Conservation (phyloP, 1,139 yeast species). For the Nadsonia starkeyi-henricii region DNA sequence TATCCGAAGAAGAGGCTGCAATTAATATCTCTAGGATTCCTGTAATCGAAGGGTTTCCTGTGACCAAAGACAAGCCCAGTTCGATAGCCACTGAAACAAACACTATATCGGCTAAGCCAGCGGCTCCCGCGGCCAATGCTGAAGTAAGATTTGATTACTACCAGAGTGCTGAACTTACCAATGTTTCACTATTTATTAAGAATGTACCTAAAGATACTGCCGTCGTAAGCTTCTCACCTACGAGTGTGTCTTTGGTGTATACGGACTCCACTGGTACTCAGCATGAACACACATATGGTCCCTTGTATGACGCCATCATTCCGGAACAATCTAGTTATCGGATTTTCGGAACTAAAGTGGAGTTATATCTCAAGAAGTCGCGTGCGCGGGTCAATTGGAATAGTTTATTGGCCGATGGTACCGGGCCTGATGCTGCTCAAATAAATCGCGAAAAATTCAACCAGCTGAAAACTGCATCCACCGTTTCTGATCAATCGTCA, state of each 20-base stretch:
- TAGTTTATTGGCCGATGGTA: constrained; percentile 9
- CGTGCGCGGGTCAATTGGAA: constrained; percentile 9
- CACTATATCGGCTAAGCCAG: too few species aligned
- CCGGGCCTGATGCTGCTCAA: constrained; percentile 7
- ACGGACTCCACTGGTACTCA: neutral
- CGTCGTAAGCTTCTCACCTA: constrained; percentile 25
- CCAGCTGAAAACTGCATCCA: neutral
- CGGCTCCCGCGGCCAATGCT: neutral
- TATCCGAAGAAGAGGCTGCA: neutral
- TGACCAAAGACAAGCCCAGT: too few species aligned
- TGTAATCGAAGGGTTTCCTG: constrained; percentile 5
- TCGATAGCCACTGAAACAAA: too few species aligned
- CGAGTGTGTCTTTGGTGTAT: constrained; percentile 18
- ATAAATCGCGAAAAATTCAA: constrained; percentile 2
- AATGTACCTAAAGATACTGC: constrained; percentile 37
- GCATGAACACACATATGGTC: constrained; percentile 32
- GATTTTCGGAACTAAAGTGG: constrained; percentile 64
- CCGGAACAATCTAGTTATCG: constrained; percentile 32
- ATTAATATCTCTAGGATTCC: neutral
- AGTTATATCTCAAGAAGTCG: constrained; percentile 35
- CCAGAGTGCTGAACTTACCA: constrained; percentile 44
- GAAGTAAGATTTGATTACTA: constrained; percentile 64
- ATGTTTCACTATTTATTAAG: constrained; percentile 61
- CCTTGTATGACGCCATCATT: constrained; percentile 39
- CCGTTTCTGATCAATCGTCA: constrained; percentile 22